Evolutionary conservation across 192 early-diverging fungal species (phyloP), one percentile per base, ranked within the genome.

Genomic region (Coemansia sp.): DNA sequence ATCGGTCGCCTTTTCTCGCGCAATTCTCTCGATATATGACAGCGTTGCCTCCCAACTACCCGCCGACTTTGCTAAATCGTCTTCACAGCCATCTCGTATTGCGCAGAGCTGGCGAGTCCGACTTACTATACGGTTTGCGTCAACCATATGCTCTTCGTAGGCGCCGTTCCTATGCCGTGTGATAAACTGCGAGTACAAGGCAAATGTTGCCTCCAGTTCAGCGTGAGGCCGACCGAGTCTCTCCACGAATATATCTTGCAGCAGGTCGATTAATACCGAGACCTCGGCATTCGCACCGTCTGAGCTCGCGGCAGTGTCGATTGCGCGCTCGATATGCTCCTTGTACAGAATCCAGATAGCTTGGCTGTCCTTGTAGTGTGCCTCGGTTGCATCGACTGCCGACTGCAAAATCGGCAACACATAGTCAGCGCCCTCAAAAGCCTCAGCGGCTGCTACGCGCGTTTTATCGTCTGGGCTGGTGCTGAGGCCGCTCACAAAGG

Each of bases 111-210:
- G 41, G 12, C 75, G 71, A 6, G 75, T 74, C 22, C 6, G 40
- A 24, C 75, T 71, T 47, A 82, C 71, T 18, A 72, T 70, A 18
- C 34, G 22, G 27, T 64, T 77, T 42, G 80, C 80, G 11, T 72
- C 49, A 0, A 82, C 69, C 80, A 82, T 77, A 61, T 67, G 72
- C 57, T 73, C 67, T 64, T 82, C 80, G 42, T 82, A 82, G 22
- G 33, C 52, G 43, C 62, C 16, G 66, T 82, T 51, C 43, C 47
- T 72, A 33, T 41, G 54, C 42, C 57, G 55, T 5, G 80, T 82
- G 18, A 76, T 71, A 62, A 77, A 82, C 66, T 69, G 69, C 5
- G 80, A 82, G 67, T 82, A 82, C 72, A 74, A 43, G 10, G 66
- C 51, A 63, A 77, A 82, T n/a, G 80, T 82, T 1, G 66, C 67